A percentile compares a stretch with the other conserved stretches of the same genome.
These are phyloP conservation scores for Microstroma glucosiphilum DNA, from an alignment of 1,284 basidiomycete species.

Conservation along the genomic window DNA sequence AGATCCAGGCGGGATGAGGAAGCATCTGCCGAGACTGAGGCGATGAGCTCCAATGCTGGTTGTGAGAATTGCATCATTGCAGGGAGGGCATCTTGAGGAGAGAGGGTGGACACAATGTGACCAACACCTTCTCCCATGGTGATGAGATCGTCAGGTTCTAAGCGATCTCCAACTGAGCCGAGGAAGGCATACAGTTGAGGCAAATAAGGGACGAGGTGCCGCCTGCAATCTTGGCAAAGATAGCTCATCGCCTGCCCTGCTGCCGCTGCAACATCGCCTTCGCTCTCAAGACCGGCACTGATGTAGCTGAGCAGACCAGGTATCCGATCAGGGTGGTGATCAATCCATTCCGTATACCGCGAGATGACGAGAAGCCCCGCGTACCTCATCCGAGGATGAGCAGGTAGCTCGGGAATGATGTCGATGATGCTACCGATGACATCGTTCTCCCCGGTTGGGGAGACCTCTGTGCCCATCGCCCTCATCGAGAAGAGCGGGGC, in stretches of 20 bases:
- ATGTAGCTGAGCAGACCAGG: conserved; percentile 81
- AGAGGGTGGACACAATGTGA: conserved; percentile 87
- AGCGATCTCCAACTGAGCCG: conserved; percentile 65
- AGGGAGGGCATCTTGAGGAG: conserved; percentile 69
- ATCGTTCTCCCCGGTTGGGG: conserved; percentile 67
- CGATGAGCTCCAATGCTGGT: conserved; percentile 55
- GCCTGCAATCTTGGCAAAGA: conserved; percentile 83
- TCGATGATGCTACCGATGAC: conserved; percentile 93
- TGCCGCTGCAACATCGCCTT: conserved; percentile 69
- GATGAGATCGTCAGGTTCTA: conserved; percentile 78
- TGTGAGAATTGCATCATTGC: conserved; percentile 73
- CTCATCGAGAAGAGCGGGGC: conserved; percentile 96
- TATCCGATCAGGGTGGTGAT: conserved; percentile 80
- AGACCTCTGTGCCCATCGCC: conserved; percentile 93
- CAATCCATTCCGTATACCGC: conserved; percentile 95
- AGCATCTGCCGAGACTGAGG: conserved; percentile 12
- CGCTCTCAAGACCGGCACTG: conserved; percentile 73
- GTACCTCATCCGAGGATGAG: conserved; percentile 86
- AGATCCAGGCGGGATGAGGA: conserved; percentile 57
- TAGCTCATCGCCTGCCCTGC: conserved; percentile 94
- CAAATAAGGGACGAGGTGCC: conserved; percentile 86
- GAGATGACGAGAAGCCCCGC: conserved; percentile 91
- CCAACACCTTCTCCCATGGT: conserved; percentile 93
- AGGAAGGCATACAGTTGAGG: conserved; percentile 87
- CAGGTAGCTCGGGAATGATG: conserved; percentile 79